phyloP scores from a whole-genome alignment of 75 land plant genomes.

The Pseudotsuga menziesii region DNA sequence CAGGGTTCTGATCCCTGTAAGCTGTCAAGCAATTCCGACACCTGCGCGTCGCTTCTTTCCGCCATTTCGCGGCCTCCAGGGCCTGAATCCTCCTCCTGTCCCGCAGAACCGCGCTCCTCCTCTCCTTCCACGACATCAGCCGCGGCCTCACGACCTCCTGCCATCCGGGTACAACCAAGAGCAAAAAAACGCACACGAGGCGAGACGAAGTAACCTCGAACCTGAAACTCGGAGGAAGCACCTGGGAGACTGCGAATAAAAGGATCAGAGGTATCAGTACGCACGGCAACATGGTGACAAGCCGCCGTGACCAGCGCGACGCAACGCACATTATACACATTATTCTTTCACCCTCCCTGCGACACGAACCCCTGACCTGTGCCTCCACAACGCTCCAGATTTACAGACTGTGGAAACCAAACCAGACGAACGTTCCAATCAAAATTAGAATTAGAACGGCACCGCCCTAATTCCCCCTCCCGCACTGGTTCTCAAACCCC shows the following conservation, averaged over 20 bases:
- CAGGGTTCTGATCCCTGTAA: constrained; percentile 85
- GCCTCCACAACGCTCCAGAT: constrained; percentile 9
- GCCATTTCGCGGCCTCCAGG: constrained; percentile 73
- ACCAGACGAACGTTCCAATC: background rate
- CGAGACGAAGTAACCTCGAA: constrained; percentile 86
- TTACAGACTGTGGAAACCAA: background rate
- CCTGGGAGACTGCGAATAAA: constrained; percentile 85
- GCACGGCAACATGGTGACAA: constrained; percentile 92
- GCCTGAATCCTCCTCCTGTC: constrained; percentile 70
- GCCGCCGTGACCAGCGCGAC: constrained; percentile 88
- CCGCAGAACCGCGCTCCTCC: constrained; percentile 61
- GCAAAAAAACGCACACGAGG: constrained; percentile 80
- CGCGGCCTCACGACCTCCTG: constrained; percentile 81
- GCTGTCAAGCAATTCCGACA: constrained; percentile 83
- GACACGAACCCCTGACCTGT: background rate
- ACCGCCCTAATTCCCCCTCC: background rate
- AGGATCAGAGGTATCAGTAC: constrained; percentile 75
- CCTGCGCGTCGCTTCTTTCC: constrained; percentile 70
- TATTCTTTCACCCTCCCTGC: constrained; percentile 23
- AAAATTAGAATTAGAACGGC: background rate
- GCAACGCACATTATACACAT: constrained; percentile 94
- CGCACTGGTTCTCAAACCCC: background rate
- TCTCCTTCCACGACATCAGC: constrained; percentile 69
- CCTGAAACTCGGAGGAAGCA: constrained; percentile 68
- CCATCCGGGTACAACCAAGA: constrained; percentile 74